Evolutionary conservation across 768 basidiomycete genomes (phyloP).

Genomic region (Coprinopsis marcescibilis): DNA sequence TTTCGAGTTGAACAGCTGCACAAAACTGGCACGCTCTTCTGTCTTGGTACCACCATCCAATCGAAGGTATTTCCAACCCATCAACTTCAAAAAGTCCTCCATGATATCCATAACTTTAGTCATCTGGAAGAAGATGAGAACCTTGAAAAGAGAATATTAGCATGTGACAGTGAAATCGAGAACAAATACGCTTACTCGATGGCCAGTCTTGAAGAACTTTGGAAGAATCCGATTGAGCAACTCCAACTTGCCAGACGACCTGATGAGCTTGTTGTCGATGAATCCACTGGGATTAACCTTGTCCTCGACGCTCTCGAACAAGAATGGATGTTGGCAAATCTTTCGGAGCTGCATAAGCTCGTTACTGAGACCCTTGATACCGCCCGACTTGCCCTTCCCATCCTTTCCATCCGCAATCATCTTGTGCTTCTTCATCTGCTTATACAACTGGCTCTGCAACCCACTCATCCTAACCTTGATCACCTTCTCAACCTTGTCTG

Average conservation of each 20-base stretch:
- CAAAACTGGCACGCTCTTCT: conserved; percentile 85
- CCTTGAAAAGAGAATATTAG: conserved; percentile 38
- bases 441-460: conserved; percentile 87
- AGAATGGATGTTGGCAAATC: conserved; percentile 96
- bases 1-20: conserved; percentile 84
- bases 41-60: conserved; percentile 97
- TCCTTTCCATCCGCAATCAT: conserved; percentile 87
- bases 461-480: conserved; percentile 95
- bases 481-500: conserved; percentile 97
- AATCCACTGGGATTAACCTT: conserved; percentile 79
- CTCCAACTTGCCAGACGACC: conserved; percentile 92
- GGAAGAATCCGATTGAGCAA: conserved; percentile 86
- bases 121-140: conserved; percentile 99
- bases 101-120: conserved; percentile 99
- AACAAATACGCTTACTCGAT: conserved; percentile 53
- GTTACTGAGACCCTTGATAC: conserved; percentile 88
- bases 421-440: conserved; percentile 98
- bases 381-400: conserved; percentile 63
- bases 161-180: background rate
- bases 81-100: conserved; percentile 89
- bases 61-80: conserved; percentile 82
- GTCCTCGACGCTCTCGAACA: conserved; percentile 94
- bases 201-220: conserved; percentile 88
- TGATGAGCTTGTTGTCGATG: conserved; percentile 80
- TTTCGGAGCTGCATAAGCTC: conserved; percentile 98